These are phyloP conservation scores for Zygosaccharomyces sapae DNA, from an alignment of 1,139 yeast genomes.

Conservation along the genomic window DNA sequence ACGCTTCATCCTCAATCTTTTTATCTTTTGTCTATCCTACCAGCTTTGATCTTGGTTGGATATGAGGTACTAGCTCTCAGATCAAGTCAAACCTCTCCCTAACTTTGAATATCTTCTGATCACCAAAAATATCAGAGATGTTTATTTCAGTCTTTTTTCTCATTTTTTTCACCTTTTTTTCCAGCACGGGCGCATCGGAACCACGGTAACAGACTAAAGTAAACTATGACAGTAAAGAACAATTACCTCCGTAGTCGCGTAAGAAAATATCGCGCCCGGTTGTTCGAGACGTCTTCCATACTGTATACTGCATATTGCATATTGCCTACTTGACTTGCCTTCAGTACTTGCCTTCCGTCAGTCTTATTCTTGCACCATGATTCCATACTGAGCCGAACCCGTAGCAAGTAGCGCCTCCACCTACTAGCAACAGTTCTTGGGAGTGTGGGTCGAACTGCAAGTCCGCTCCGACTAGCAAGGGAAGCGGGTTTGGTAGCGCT, in stretches of 20 bases:
- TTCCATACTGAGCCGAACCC: conserved; percentile 76
- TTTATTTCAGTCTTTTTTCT: background rate
- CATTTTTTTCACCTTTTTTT: conserved; percentile 2
- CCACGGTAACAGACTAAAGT: background rate
- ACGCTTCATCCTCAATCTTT: conserved; percentile 6
- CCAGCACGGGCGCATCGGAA: conserved; percentile 1
- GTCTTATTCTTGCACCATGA: conserved; percentile 20
- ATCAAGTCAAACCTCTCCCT: too few species aligned
- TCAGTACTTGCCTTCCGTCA: background rate
- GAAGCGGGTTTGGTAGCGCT: conserved; percentile 40
- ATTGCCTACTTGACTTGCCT: background rate
- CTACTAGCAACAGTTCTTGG: conserved; percentile 40
- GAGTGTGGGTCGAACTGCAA: conserved; percentile 32
- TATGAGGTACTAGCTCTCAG: too few species aligned
- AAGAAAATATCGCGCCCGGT: conserved; percentile 1
- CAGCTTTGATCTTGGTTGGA: too few species aligned
- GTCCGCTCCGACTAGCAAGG: conserved; percentile 59
- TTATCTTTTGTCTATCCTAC: too few species aligned
- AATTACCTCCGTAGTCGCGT: conserved; percentile 4
- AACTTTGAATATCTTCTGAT: background rate
- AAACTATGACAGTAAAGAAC: background rate
- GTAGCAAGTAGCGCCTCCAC: conserved; percentile 83
- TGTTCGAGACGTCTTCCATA: too few species aligned
- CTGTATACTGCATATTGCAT: background rate
- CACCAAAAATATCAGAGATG: background rate